Base-by-base conservation (phyloP, 352 stramenopile genomes). In the Phytophthora pisi region DNA sequence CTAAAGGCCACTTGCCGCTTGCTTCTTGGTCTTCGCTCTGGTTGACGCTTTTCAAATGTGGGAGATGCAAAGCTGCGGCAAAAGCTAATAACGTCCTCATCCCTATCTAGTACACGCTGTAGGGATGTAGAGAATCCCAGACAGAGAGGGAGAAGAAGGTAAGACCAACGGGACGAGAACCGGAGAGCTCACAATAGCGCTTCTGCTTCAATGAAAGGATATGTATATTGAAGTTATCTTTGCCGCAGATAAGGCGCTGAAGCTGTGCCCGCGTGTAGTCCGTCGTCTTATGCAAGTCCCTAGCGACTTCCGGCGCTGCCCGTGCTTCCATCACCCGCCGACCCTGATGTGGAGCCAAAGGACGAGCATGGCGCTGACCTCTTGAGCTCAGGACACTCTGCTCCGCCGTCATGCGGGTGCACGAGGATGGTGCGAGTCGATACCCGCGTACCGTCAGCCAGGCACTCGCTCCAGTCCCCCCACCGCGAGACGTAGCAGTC, bases 401-500 rank as follows among this genome's bases (percentile, higher is more conserved):
- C 58, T 6, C 82, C 82, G 40, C 74, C 72, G 18, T 84, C 80
- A 16, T 70, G 56, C 3, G 77, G 54, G 9, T 68, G 64, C 2
- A 78, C 70, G 11, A 75, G 71, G 8, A 88, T 51, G 1, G 64
- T 74, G 5, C 82, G 78, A 2, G 54, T 84, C 5, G 76, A 74
- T 16, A 67, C 55, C 0, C 75, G 72, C 4, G 66, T 79, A 1
- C 68, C 75, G 7, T 73, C 72, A 0, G 31, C 24, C 11, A 72
- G 52, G 24, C 67, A 67, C 23, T 52, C 38, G 45, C 52, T 61
- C 72, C 71, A 82, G 16, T 66, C 63, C 52, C 60, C 55, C 71
- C 77, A 84, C 10, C 64, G 50, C 30, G 70, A 70, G 9, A 84
- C 74, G 30, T 74, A 61, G 52, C 77, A 84, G 42, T 75, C 70